A percentile compares a stretch with the other conserved stretches of the same genome.
Evolutionary conservation across 2,329 filamentous ascomycete genomes (phyloP).

Genomic region (Fusarium udum): DNA sequence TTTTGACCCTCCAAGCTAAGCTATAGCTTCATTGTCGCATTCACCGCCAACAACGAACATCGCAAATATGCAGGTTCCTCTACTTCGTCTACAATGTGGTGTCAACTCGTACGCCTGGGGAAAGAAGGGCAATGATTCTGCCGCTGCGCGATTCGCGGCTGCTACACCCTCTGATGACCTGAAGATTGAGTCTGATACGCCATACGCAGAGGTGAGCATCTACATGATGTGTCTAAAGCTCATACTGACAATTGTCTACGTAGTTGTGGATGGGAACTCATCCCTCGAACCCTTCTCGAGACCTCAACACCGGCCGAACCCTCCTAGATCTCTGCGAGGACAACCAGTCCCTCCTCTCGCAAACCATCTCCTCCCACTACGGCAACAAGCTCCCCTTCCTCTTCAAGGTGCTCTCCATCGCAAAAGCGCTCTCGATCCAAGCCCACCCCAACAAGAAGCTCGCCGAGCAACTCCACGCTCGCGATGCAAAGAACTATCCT

Average conservation of each 20-base stretch:
- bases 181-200: slow-evolving; percentile 83
- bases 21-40: slow-evolving; percentile 6
- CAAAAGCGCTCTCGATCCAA: slow-evolving; percentile 96
- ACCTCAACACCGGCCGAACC: slow-evolving; percentile 82
- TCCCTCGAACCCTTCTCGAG: slow-evolving; percentile 92
- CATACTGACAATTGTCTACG: background rate
- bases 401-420: slow-evolving; percentile 97
- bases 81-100: slow-evolving; percentile 87
- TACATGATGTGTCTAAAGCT: too few species aligned
- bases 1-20: background rate
- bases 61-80: slow-evolving; percentile 73
- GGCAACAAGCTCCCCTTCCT: slow-evolving; percentile 89
- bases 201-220: slow-evolving; percentile 83
- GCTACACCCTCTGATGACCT: slow-evolving; percentile 82
- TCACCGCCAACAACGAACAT: background rate
- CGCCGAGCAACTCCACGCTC: slow-evolving; percentile 85
- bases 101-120: slow-evolving; percentile 99
- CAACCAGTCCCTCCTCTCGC: slow-evolving; percentile 83
- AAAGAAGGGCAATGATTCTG: slow-evolving; percentile 87
- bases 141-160: slow-evolving; percentile 88
- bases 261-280: slow-evolving; percentile 99
- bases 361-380: slow-evolving; percentile 77
- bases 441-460: slow-evolving; percentile 94
- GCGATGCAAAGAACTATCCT: slow-evolving; percentile 92
- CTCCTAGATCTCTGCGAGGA: slow-evolving; percentile 88